Base-by-base conservation (phyloP, 2,329 filamentous ascomycete genomes). In the Alternaria panax region DNA sequence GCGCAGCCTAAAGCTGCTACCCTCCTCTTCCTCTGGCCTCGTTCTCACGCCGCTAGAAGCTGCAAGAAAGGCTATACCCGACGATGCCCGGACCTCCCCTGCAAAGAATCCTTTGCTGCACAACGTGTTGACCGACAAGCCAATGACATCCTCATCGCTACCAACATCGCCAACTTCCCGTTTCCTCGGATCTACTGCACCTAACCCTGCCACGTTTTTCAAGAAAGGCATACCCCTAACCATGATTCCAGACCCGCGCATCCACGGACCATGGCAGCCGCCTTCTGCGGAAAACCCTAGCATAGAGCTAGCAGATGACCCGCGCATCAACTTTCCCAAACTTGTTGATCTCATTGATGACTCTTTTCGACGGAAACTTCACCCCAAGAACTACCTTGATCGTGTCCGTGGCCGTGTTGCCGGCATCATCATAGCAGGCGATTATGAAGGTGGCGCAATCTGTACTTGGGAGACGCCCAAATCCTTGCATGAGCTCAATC, bases 371-470 rank as follows among this genome's bases (percentile, higher is more conserved):
- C 87, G 93, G 40, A 91, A 91, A 73, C 85, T 99, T 3, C 91
- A 99, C 73, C 87, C 94, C 0, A 81, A 90, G 22, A 87, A 94
- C 75, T 99, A 98, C 73, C 82, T 99, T 14, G 79, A 85, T 16
- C 89, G 95, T n/a, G 88, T 98, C 54, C 86, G 91, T 51, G 85
- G 90, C 54, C 91, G 90, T 28, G 85, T 98, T 12, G 95, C 95
- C 0, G 95, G 94, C 3, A 84, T 99, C 54, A 97, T 99, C 64
- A 91, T 99, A 50, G 95, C 94, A 0, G 95, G 95, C 7, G 91
- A 97, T 72, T 99, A 99, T 78, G 95, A 99, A 82, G 95, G 95
- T 52, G 93, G 92, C 1, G 95, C 95, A 2, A 90, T 99, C 43
- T 82, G 98, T 20, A 99, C 95, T 0, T 99, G 95, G 95, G 95